Conservation (phyloP, 768 basidiomycete species). For the Serendipita sp. region DNA sequence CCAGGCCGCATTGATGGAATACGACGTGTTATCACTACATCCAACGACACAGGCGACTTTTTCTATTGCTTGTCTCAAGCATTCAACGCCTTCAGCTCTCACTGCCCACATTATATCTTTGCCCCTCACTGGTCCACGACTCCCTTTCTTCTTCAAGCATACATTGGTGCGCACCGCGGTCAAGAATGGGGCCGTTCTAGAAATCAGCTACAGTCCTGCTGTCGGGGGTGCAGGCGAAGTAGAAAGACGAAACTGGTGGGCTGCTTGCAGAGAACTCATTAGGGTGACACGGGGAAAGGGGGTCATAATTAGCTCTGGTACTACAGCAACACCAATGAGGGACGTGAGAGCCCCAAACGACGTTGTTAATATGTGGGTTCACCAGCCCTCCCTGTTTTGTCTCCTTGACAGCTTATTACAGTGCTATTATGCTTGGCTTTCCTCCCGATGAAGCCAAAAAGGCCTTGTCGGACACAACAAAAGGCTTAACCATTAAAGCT, state of each 20-base stretch:
- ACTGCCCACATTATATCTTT: conserved; percentile 70
- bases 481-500: conserved; percentile 53
- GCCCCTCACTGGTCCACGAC: conserved; percentile 58
- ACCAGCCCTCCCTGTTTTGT: neutral
- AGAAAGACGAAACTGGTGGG: conserved; percentile 75
- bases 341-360: conserved; percentile 49
- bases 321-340: conserved; percentile 33
- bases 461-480: conserved; percentile 40
- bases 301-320: conserved; percentile 58
- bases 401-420: conserved; percentile 16
- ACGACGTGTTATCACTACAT: conserved; percentile 60
- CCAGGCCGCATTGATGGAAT: conserved; percentile 37
- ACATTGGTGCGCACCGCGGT: conserved; percentile 67
- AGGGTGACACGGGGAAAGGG: conserved; percentile 71
- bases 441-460: conserved; percentile 52
- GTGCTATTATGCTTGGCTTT: conserved; percentile 49
- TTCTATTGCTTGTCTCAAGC: conserved; percentile 63
- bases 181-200: conserved; percentile 69
- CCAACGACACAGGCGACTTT: conserved; percentile 61
- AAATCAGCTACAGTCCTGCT: conserved; percentile 62
- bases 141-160: conserved; percentile 69
- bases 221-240: conserved; percentile 43
- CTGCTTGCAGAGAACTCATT: conserved; percentile 53
- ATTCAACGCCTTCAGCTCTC: conserved; percentile 54
- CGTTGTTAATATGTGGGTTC: conserved; percentile 53